Base-by-base conservation (phyloP, 345 rosid species). In the Zanthoxylum bungeanum region DNA sequence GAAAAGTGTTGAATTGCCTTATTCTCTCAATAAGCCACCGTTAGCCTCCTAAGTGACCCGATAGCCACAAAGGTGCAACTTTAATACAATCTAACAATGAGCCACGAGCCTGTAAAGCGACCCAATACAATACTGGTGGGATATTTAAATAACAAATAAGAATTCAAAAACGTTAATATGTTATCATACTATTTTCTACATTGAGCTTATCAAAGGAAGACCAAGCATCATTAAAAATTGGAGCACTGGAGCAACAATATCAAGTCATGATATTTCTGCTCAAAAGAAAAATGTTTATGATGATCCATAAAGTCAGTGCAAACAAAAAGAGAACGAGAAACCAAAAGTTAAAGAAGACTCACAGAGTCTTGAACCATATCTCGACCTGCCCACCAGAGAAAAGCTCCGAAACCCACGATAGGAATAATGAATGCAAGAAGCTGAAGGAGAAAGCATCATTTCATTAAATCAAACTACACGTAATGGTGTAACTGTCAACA, bases 371-470 rank as follows among this genome's bases (percentile, higher is more conserved):
- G 91, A 68, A 92, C 85, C 21, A 89, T 87, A 79, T 92, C 98
- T 70, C 85, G 86, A 69, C 91, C 87, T 25, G 91, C 97, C 97
- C 97, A 94, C 97, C 97, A 94, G 12, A 90, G 77, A 73, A 92
- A 90, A 49, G 88, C 97, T 63, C 97, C 97, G 64, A 92, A 72
- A 17, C 97, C 97, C 39, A 88, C 75, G 28, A 89, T 76, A 27
- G 97, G 92, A 34, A 92, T 66, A 64, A 90, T 69, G 74, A 93
- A 83, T 1, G 77, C 91, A 66, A 91, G 64, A 34, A 93, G 89
- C 98, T 93, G 86, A 66, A 77, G 9, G 44, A 5, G 46, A 60
- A 62, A 68, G 5, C 30, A 67, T 28, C 34, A 70, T 58, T 57
- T 3, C 37, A 58, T 68, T 56, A 47, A 78, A 66, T 56, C 51